phyloP scores from a whole-genome alignment of 2,329 filamentous ascomycete species.

The Aspergillus sp. region DNA sequence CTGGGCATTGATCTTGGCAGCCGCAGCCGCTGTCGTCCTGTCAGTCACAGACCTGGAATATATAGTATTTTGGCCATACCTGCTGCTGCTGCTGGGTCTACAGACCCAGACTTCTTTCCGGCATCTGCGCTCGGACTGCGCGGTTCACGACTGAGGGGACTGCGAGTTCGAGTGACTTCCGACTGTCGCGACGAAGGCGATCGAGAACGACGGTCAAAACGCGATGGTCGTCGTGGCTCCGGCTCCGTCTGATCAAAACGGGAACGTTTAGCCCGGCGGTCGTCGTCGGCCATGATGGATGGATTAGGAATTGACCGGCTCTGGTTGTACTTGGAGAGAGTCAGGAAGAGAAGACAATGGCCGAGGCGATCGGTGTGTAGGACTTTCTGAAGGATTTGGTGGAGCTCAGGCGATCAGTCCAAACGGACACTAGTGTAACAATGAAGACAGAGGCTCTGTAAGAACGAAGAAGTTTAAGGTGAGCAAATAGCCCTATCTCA shows the following conservation, averaged over 20 bases:
- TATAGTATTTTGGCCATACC: conserved; percentile 48
- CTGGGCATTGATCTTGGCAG: conserved; percentile 79
- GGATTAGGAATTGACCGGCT: not conserved
- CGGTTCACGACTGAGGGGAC: conserved; percentile 60
- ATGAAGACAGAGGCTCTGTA: not conserved
- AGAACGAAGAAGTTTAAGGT: conserved; percentile 1
- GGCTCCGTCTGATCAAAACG: conserved; percentile 91
- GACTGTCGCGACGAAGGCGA: conserved; percentile 66
- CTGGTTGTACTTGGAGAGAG: not conserved
- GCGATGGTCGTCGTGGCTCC: conserved; percentile 68
- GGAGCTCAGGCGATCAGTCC: conserved; percentile 10
- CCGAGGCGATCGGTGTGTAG: conserved; percentile 3
- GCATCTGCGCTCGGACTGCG: conserved; percentile 43
- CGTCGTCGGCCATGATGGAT: conserved; percentile 66
- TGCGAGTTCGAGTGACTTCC: conserved; percentile 72
- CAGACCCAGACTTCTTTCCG: conserved; percentile 41
- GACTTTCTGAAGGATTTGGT: conserved; percentile 8
- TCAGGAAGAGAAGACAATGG: not conserved
- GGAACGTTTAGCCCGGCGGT: conserved; percentile 74
- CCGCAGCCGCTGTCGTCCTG: conserved; percentile 65
- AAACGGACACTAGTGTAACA: conserved; percentile 6
- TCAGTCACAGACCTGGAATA: conserved; percentile 5
- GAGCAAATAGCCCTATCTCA: conserved; percentile 1
- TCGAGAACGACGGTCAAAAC: conserved; percentile 88
- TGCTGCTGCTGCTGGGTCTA: conserved; percentile 72